Evolutionary conservation across 768 basidiomycete genomes (phyloP).

Genomic region (Tylopilus plumbeoviolaceoides): DNA sequence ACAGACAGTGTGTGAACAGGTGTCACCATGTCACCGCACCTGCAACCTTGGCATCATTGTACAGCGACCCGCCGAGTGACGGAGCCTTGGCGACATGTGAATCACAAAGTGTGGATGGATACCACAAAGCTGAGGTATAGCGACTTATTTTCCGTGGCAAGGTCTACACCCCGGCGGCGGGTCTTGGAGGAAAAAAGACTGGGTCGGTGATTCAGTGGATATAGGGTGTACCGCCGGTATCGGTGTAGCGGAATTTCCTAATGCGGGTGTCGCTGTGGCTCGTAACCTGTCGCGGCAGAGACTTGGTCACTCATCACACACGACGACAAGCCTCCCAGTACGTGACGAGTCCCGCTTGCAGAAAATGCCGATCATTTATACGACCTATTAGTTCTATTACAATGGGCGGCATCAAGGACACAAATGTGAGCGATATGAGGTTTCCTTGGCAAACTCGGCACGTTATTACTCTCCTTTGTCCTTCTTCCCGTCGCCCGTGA

Average conservation of each 20-base stretch:
- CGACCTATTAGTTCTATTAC: slow-evolving; percentile 3
- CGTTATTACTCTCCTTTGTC: not conserved
- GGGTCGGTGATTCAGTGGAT: not conserved
- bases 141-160: too few species aligned
- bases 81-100: slow-evolving; percentile 1
- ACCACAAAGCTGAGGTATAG: not conserved
- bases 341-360: not conserved
- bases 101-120: not conserved
- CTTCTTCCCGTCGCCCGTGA: slow-evolving; percentile 2
- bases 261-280: slow-evolving; percentile 1
- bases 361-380: not conserved
- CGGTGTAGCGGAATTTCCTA: slow-evolving; percentile 9
- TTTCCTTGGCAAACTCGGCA: not conserved
- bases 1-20: not conserved
- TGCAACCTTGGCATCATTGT: slow-evolving; percentile 6
- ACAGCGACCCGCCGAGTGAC: not conserved
- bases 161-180: too few species aligned
- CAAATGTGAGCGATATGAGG: slow-evolving; percentile 25
- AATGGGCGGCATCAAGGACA: slow-evolving; percentile 27
- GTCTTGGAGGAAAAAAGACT: too few species aligned
- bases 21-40: not conserved
- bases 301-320: not conserved
- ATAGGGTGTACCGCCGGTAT: too few species aligned
- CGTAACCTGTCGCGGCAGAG: not conserved
- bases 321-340: slow-evolving; percentile 4